Conservation (phyloP, 306 rosid species). For the Rosa rugosa region DNA sequence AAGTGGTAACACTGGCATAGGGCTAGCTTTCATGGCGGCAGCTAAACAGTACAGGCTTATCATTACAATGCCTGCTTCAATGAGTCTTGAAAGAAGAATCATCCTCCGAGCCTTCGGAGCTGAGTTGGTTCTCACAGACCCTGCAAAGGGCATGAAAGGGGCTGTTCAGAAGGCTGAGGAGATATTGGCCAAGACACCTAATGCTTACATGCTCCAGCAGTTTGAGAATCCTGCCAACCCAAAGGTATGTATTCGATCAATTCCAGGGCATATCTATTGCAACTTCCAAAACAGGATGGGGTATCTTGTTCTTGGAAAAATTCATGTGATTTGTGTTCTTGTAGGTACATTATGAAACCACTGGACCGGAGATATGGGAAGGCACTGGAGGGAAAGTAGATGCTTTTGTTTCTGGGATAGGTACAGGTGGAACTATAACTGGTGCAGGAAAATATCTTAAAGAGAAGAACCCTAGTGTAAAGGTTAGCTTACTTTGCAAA, state of each 20-base stretch:
- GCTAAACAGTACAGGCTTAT: constrained; percentile 69
- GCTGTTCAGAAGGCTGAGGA: constrained; percentile 89
- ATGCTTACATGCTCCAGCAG: constrained; percentile 73
- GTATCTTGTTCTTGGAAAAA: background rate
- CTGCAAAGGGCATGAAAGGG: constrained; percentile 79
- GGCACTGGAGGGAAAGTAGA: constrained; percentile 65
- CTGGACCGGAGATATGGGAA: constrained; percentile 89
- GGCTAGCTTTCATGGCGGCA: constrained; percentile 85
- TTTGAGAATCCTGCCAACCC: constrained; percentile 92
- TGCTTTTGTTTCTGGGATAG: constrained; percentile 71
- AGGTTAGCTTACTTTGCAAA: constrained; percentile 37
- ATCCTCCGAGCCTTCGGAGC: constrained; percentile 75
- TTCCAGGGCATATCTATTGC: background rate
- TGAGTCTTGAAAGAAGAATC: constrained; percentile 82
- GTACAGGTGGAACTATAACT: constrained; percentile 83
- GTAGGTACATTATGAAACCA: constrained; percentile 80
- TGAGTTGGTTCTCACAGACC: constrained; percentile 75
- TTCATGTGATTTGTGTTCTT: background rate
- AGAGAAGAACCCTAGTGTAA: constrained; percentile 68
- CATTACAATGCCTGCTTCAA: constrained; percentile 85
- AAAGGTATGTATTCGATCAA: constrained; percentile 43
- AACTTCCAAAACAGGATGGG: background rate
- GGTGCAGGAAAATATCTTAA: constrained; percentile 78
- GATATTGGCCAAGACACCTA: constrained; percentile 69
- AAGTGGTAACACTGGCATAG: constrained; percentile 78